Percentiles rank a stretch among this genome's conserved stretches.
Conservation (phyloP, 2,329 filamentous ascomycete species). For the Coniochaeta sp. region DNA sequence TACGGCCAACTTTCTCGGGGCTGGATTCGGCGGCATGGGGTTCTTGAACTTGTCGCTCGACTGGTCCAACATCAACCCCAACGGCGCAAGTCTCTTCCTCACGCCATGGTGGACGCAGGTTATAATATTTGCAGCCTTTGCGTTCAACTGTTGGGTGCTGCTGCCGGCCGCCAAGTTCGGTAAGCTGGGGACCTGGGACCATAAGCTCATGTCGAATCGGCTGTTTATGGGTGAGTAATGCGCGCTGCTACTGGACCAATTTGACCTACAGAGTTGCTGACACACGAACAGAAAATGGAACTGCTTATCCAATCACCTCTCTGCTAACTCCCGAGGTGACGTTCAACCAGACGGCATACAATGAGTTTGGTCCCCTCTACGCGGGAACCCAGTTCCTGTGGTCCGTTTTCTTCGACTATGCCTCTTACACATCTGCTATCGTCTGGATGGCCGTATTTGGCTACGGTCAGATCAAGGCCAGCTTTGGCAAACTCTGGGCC, state of each 20-base stretch:
- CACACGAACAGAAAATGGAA: constrained; percentile 44
- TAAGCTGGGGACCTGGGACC: constrained; percentile 40
- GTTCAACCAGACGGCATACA: constrained; percentile 34
- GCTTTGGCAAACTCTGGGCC: constrained; percentile 33
- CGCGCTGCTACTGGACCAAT: constrained; percentile 39
- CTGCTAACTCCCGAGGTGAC: constrained; percentile 37
- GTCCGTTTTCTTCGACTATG: constrained; percentile 54
- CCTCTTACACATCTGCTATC: constrained; percentile 49
- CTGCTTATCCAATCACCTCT: constrained; percentile 34
- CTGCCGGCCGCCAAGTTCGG: constrained; percentile 54
- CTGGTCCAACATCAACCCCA: constrained; percentile 55
- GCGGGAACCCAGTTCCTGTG: constrained; percentile 51
- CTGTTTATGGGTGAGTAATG: constrained; percentile 41
- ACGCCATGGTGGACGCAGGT: constrained; percentile 53
- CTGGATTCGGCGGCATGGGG: constrained; percentile 52
- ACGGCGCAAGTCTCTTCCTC: constrained; percentile 48
- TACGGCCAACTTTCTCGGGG: constrained; percentile 59
- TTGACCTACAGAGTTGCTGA: constrained; percentile 54
- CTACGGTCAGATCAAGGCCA: constrained; percentile 36
- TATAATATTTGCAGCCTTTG: constrained; percentile 49
- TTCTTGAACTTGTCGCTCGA: constrained; percentile 60
- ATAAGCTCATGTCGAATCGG: constrained; percentile 30
- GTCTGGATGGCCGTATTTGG: constrained; percentile 53
- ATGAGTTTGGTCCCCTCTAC: constrained; percentile 46
- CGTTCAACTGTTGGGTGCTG: constrained; percentile 48